Conservation (phyloP, 2,329 filamentous ascomycete genomes). For the Nectriaceae sp. region DNA sequence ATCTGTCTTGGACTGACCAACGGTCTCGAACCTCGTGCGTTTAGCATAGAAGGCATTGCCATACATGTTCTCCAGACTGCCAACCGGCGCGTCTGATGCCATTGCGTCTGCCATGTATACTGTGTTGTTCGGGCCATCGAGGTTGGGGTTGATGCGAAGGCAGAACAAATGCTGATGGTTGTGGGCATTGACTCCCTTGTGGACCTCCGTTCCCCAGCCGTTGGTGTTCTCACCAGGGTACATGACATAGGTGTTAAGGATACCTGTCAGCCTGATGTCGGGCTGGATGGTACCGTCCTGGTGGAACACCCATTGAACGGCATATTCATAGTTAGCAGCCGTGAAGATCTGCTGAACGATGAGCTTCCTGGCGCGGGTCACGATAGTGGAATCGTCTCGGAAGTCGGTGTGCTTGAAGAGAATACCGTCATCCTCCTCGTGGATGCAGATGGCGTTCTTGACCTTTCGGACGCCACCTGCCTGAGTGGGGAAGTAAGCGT, state of each 20-base stretch:
- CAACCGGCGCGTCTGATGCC: slow-evolving; percentile 70
- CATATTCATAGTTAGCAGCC: slow-evolving; percentile 93
- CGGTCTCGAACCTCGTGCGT: slow-evolving; percentile 76
- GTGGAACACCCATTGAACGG: slow-evolving; percentile 72
- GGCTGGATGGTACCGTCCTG: slow-evolving; percentile 91
- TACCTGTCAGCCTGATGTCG: slow-evolving; percentile 88
- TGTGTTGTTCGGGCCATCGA: slow-evolving; percentile 84
- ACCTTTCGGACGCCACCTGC: slow-evolving; percentile 76
- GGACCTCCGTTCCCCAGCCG: slow-evolving; percentile 91
- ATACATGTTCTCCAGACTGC: slow-evolving; percentile 80
- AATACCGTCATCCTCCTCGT: slow-evolving; percentile 90
- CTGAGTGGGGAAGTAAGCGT: slow-evolving; percentile 80
- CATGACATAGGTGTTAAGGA: slow-evolving; percentile 89
- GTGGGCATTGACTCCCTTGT: slow-evolving; percentile 87
- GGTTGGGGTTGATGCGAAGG: slow-evolving; percentile 80
- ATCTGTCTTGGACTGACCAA: slow-evolving; percentile 69
- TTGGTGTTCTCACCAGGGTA: slow-evolving; percentile 77
- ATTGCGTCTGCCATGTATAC: slow-evolving; percentile 81
- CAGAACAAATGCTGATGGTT: slow-evolving; percentile 98
- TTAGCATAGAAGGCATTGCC: slow-evolving; percentile 89
- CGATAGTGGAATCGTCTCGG: slow-evolving; percentile 82
- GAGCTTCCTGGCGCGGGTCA: slow-evolving; percentile 83
- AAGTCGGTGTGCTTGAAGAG: slow-evolving; percentile 96
- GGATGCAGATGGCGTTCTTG: slow-evolving; percentile 94
- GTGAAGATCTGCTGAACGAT: slow-evolving; percentile 92